Base-by-base conservation (phyloP, 2,329 filamentous ascomycete genomes). In the Pyrenochaeta sp. region DNA sequence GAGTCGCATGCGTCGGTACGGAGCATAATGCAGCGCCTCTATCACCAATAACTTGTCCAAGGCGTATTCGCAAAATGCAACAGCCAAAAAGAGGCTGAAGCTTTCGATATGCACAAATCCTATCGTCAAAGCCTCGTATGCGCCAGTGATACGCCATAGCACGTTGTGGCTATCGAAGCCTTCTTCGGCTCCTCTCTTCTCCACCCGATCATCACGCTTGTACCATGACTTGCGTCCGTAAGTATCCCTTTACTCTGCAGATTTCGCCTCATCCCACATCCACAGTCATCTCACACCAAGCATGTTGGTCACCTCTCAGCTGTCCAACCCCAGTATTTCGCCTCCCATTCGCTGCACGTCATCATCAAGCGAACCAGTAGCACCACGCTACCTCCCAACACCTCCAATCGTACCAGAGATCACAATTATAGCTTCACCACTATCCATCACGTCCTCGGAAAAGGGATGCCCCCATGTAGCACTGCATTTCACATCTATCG, bases 311-410 rank as follows among this genome's bases (percentile, higher is more conserved):
- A 42, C 51, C 39, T 49, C 45, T 46, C 35, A 32, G 41, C 36
- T 36, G 28, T 41, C 35, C 8, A 35, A 58, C 48, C 53, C 47
- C 28, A 43, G 49, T 20, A 18, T 51, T 29, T 10, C 28, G 32
- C n/a, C 39, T 49, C 35, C 53, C 29, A 68, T 67, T 69, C 55
- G 64, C 61, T 57, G 46, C 43, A 48, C 34, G 35, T 44, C 44
- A 53, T 40, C 32, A 37, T 32, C 49, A 60, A 63, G 56, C 63
- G 58, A 64, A 43, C 58, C 58, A 63, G 52, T 56, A 58, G 47
- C 51, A 49, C 28, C 39, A 22, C 45, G 46, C 59, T 59, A 60
- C 53, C 35, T 26, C 39, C 51, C 39, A 48, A 30, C 48, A 47
- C 34, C 47, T 37, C 63, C 63, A 68, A 61, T 67, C 48, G 52